Base-by-base conservation (phyloP, 2,329 filamentous ascomycete genomes). In the Clonostachys rosea region DNA sequence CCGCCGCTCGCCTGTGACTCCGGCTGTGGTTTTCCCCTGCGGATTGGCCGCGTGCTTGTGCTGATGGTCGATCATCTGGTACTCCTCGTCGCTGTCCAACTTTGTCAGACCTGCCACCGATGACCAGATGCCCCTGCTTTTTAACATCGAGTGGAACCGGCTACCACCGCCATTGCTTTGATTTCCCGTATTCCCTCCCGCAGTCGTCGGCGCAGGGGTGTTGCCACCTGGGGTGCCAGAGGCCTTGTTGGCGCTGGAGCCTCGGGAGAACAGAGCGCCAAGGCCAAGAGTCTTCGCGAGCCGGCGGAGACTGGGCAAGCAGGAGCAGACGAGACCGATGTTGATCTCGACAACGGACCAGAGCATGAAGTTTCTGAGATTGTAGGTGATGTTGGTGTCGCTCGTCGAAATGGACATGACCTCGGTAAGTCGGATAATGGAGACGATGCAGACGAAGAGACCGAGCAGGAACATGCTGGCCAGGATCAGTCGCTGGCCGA, bases 391-490 rank as follows among this genome's bases (percentile, higher is more conserved):
- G 36, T 39, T 39, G 36, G 36, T 18, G 36, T 39, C 14, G 36
- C 14, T 39, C 14, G 36, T 39, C 24, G 24, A 30, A 30, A 30
- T 30, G 24, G 24, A 30, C 24, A 30, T 30, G 24, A 30, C 24
- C 24, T 30, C 24, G 2, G 54, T 58, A 48, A 66, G 59, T 41
- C 65, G 62, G 40, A 68, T 55, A 34, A 57, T 57, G 18, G 56
- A 59, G 5, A 55, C 57, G 47, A 59, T 57, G 43, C 66, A 59
- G 16, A 64, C 55, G 12, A 60, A 65, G 12, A 65, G 58, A 39
- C 70, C 69, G 5, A 72, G 54, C 2, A 60, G 52, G 51, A 73
- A 71, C 24, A 72, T 58, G 17, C 58, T 54, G 17, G 63, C 61
- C 40, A 73, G 47, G 4, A 59, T 61, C 8, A 65, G 50, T 49